Conservation (phyloP, 768 basidiomycete genomes). For the Rhizopogon vesiculosus region DNA sequence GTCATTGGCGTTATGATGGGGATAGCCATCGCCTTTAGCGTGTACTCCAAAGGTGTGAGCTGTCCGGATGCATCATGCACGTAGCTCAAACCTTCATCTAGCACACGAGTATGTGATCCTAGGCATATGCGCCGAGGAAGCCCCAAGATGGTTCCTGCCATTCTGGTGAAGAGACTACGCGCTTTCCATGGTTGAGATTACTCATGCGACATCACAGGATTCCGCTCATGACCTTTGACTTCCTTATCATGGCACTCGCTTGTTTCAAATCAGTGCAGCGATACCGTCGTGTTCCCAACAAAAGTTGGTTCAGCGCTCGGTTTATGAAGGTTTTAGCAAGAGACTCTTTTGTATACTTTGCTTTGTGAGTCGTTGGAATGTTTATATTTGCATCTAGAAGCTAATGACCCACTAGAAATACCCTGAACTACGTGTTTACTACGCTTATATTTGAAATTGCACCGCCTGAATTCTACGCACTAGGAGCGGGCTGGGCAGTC, state of each 20-base stretch:
- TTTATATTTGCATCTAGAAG: background rate
- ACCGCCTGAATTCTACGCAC: background rate
- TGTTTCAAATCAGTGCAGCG: conserved; percentile 1
- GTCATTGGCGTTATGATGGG: background rate
- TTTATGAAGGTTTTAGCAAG: background rate
- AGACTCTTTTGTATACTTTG: conserved; percentile 4
- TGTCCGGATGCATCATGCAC: no score
- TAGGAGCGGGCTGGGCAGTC: background rate
- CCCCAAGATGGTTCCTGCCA: background rate
- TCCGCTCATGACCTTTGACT: conserved; percentile 2
- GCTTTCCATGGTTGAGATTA: background rate
- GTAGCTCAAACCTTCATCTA: background rate
- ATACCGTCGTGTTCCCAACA: background rate
- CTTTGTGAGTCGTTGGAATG: background rate
- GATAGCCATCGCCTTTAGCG: background rate
- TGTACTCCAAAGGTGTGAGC: background rate
- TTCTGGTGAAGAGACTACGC: background rate
- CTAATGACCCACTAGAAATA: background rate
- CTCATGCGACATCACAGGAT: background rate
- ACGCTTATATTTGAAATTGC: background rate
- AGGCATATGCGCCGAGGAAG: background rate
- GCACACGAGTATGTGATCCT: background rate
- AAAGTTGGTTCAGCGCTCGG: conserved; percentile 2
- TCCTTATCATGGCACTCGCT: background rate
- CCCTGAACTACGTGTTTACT: background rate